These are phyloP conservation scores for Tephrocybe rancida DNA, from an alignment of 768 basidiomycete species.

Conservation along the genomic window DNA sequence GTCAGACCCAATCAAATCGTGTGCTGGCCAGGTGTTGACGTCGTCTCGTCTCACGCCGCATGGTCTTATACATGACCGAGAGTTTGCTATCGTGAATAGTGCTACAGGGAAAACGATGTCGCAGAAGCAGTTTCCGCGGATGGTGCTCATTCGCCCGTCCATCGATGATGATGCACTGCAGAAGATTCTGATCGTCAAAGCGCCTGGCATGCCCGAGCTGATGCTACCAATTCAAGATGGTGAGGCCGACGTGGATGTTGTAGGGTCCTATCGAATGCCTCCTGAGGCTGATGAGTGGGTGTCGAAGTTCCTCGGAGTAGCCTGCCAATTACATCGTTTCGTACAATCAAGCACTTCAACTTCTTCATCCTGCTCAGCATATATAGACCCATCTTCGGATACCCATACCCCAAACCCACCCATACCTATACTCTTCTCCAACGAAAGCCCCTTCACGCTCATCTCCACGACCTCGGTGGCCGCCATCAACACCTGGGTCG, in stretches of 20 bases:
- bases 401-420: not conserved
- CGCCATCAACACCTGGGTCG: constrained; percentile 10
- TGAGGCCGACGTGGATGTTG: not conserved
- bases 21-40: constrained; percentile 10
- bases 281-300: constrained; percentile 17
- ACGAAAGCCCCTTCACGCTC: constrained; percentile 19
- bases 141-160: constrained; percentile 16
- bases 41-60: constrained; percentile 7
- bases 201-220: constrained; percentile 13
- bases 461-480: constrained; percentile 15
- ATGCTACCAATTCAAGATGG: not conserved
- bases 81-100: constrained; percentile 14
- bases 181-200: constrained; percentile 10
- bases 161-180: constrained; percentile 5
- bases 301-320: constrained; percentile 11
- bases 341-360: not conserved
- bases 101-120: constrained; percentile 12
- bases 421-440: constrained; percentile 14
- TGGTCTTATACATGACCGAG: constrained; percentile 15
- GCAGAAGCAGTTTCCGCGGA: constrained; percentile 17
- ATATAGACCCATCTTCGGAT: not conserved
- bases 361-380: not conserved
- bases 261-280: constrained; percentile 1
- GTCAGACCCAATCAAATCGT: constrained; percentile 18
- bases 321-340: constrained; percentile 15